Evolutionary conservation across 441 rosid genomes (phyloP), one percentile per base, ranked within the genome.

Genomic region (Jatropha multifida): DNA sequence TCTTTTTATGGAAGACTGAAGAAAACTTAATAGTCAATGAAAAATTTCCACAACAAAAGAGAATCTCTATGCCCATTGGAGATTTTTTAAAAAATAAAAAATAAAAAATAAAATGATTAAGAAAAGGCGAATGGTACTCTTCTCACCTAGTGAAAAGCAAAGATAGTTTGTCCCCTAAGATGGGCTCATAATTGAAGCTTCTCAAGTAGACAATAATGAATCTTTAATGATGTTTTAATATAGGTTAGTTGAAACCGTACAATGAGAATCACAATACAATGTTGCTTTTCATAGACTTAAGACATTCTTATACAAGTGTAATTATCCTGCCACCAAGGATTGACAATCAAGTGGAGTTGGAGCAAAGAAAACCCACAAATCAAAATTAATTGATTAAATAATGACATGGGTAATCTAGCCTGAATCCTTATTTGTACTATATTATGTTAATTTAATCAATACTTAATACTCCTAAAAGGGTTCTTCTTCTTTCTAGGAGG

Each of bases 401-500:
- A 77, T 73, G 46, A 73, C 71, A 63, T 60, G 40, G 41, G 68
- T 52, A 77, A 79, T 80, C 77, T 54, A 26, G 55, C 61, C 68
- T 77, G 76, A 70, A 82, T 79, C 83, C 77, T 32, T 70, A 73
- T 71, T 75, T 72, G 63, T 72, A 62, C 82, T 74, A 8, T 61
- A 41, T 72, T 41, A 26, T 23, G 58, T 2, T 63, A 66, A 44
- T 63, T 68, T 77, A 75, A 78, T 54, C 52, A 76, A 58, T 54
- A 48, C 69, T 78, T 54, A 49, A 74, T 48, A 37, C 38, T 42
- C 32, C 5, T 14, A 62, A 23, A 65, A 42, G 59, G 81, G 82
- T 74, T 82, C 80, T 74, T 77, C 74, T 66, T 75, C 78, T 77
- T 81, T 68, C 48, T 20, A 69, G 68, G 72, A 75, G 83, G 83